Conservation (phyloP, 2,329 filamentous ascomycete species). For the Fusarium dlaminii region DNA sequence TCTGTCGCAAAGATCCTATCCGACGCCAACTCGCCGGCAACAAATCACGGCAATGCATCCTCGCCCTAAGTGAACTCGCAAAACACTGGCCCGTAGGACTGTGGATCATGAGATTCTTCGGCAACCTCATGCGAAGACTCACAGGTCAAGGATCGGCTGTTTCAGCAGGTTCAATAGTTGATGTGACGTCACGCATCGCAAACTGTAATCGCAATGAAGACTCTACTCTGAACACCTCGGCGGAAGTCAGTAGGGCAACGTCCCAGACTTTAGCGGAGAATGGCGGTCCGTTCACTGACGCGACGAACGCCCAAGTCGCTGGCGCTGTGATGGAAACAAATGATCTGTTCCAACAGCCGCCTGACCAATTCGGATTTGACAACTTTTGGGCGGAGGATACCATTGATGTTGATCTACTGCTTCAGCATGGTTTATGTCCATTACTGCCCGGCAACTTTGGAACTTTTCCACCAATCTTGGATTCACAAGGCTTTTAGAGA, state of each 20-base stretch:
- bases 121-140: constrained; percentile 26
- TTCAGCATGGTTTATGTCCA: constrained; percentile 21
- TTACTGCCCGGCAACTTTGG: constrained; percentile 17
- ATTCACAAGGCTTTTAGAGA: not conserved
- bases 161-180: constrained; percentile 9
- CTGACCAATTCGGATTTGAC: constrained; percentile 5
- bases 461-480: not conserved
- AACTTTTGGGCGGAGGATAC: constrained; percentile 17
- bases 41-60: constrained; percentile 37
- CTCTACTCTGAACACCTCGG: rapidly evolving
- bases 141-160: constrained; percentile 19
- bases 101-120: constrained; percentile 33
- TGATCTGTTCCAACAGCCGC: not conserved
- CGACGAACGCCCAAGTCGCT: not conserved
- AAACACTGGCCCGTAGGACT: constrained; percentile 33
- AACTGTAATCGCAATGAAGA: not conserved
- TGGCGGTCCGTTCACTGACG: not conserved
- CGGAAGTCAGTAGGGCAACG: not conserved
- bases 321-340: not conserved
- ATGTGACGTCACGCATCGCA: constrained; percentile 14
- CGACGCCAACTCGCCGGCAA: constrained; percentile 32
- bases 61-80: constrained; percentile 27
- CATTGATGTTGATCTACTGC: constrained; percentile 21
- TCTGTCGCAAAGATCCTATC: constrained; percentile 24
- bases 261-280: not conserved